These are phyloP conservation scores for Trichopus zeylanicus DNA, from an alignment of 116 monocot genomes.

Conservation along the genomic window DNA sequence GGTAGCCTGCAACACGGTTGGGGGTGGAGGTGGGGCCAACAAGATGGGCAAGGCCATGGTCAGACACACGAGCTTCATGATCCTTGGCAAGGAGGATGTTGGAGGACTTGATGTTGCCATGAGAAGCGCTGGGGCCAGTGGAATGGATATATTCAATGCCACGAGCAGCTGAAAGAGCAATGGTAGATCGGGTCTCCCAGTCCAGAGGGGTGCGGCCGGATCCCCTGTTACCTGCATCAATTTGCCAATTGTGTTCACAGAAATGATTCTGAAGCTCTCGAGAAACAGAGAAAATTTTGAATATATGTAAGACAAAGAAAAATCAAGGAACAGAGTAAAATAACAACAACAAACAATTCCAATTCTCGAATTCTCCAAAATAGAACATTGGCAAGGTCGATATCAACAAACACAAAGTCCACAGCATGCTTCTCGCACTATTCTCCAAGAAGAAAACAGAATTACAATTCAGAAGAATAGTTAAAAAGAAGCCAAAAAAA, in stretches of 20 bases:
- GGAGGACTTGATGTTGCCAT: conserved; percentile 67
- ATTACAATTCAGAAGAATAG: too few species aligned
- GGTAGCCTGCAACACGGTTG: conserved; percentile 35
- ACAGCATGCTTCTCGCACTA: too few species aligned
- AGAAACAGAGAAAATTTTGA: not conserved
- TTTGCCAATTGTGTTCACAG: not conserved
- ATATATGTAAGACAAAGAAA: not conserved
- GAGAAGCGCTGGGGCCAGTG: conserved; percentile 24
- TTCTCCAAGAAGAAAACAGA: too few species aligned
- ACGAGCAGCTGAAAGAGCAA: conserved; percentile 32
- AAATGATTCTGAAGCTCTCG: not conserved
- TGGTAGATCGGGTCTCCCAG: conserved; percentile 30
- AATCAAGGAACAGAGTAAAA: not conserved
- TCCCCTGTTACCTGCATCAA: conserved; percentile 37
- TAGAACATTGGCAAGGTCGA: too few species aligned
- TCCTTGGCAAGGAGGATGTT: conserved; percentile 44
- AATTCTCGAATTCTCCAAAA: too few species aligned
- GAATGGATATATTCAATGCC: conserved; percentile 54
- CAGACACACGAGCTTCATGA: conserved; percentile 33
- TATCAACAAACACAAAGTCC: too few species aligned
- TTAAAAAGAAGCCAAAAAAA: too few species aligned
- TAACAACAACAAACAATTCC: too few species aligned
- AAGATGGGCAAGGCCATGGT: conserved; percentile 41
- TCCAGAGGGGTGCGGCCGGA: conserved; percentile 29
- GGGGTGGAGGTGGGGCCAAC: conserved; percentile 11